phyloP scores from a whole-genome alignment of 768 basidiomycete species.

The Melanogaster broomeanus region DNA sequence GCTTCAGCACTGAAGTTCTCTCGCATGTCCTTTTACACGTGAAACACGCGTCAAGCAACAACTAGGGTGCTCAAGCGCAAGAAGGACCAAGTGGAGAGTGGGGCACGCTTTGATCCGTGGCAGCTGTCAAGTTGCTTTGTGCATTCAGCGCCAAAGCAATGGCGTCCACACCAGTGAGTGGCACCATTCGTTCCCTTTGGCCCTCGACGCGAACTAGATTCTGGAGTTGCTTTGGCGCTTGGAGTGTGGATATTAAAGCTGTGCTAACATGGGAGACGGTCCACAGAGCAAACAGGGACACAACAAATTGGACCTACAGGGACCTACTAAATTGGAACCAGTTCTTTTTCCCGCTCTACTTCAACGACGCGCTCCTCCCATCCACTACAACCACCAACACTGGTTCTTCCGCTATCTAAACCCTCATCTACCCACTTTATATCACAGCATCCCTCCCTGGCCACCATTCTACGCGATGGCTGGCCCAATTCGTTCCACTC shows the following conservation, averaged over 20 bases:
- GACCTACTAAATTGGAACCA: conserved; percentile 35
- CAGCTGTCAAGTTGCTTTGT: conserved; percentile 9
- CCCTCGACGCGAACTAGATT: not conserved
- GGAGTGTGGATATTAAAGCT: conserved; percentile 3
- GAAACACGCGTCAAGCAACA: not conserved
- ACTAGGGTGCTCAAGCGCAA: not conserved
- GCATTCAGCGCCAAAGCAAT: conserved; percentile 3
- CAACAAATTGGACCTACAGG: conserved; percentile 37
- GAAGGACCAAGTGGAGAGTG: not conserved
- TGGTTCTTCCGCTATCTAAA: conserved; percentile 12
- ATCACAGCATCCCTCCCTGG: conserved; percentile 5
- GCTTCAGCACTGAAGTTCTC: too few relatives aligned
- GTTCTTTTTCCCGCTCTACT: conserved; percentile 24
- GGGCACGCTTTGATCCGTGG: conserved; percentile 17
- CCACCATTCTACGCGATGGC: conserved; percentile 20
- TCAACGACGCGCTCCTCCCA: conserved; percentile 29
- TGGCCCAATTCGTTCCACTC: conserved; percentile 16
- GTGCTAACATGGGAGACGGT: conserved; percentile 2
- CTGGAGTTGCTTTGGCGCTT: conserved; percentile 1
- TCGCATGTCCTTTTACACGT: too few relatives aligned
- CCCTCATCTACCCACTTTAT: conserved; percentile 5
- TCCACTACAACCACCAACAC: conserved; percentile 14
- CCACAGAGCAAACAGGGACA: conserved; percentile 30
- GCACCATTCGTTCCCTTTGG: not conserved
- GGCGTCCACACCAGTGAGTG: conserved; percentile 20